phyloP scores from a whole-genome alignment of 2,329 filamentous ascomycete species.

The Polychaeton citri region DNA sequence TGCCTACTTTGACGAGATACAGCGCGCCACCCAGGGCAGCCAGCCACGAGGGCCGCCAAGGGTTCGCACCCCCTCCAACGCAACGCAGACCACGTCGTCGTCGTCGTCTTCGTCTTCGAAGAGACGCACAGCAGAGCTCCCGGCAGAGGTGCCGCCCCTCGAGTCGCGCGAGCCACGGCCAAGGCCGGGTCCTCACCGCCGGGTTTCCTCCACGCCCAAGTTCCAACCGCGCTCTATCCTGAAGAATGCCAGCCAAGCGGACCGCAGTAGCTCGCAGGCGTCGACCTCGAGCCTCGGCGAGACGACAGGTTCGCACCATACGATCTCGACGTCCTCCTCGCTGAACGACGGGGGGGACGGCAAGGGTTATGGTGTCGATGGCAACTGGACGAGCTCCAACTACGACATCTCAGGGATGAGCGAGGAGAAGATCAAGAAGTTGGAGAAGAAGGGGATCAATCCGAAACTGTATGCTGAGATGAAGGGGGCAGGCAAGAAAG shows the following conservation, averaged over 20 bases:
- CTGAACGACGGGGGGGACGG: slow-evolving; percentile 8
- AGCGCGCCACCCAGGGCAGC: slow-evolving; percentile 1
- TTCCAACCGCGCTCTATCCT: slow-evolving; percentile 13
- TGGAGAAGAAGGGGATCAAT: slow-evolving; percentile 35
- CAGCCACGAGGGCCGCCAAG: not conserved
- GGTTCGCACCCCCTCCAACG: not conserved
- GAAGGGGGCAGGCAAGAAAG: slow-evolving; percentile 28
- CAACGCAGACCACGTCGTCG: not conserved
- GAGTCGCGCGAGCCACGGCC: not conserved
- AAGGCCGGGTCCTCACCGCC: not conserved
- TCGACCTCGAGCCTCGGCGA: slow-evolving; percentile 6
- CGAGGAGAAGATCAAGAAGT: slow-evolving; percentile 29
- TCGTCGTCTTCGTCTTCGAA: not conserved
- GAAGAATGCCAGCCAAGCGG: slow-evolving; percentile 12
- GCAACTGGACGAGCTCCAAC: slow-evolving; percentile 27
- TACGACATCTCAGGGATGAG: slow-evolving; percentile 25
- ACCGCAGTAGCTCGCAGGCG: slow-evolving; percentile 10
- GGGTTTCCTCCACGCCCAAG: not conserved
- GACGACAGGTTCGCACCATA: slow-evolving; percentile 10
- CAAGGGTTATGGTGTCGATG: slow-evolving; percentile 7
- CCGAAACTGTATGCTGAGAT: slow-evolving; percentile 34
- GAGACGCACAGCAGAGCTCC: too few relatives aligned
- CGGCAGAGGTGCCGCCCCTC: not conserved
- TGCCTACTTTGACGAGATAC: slow-evolving; percentile 3
- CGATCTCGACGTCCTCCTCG: slow-evolving; percentile 5